Evolutionary conservation across 768 basidiomycete genomes (phyloP).

Genomic region (Termitomyces sp.): DNA sequence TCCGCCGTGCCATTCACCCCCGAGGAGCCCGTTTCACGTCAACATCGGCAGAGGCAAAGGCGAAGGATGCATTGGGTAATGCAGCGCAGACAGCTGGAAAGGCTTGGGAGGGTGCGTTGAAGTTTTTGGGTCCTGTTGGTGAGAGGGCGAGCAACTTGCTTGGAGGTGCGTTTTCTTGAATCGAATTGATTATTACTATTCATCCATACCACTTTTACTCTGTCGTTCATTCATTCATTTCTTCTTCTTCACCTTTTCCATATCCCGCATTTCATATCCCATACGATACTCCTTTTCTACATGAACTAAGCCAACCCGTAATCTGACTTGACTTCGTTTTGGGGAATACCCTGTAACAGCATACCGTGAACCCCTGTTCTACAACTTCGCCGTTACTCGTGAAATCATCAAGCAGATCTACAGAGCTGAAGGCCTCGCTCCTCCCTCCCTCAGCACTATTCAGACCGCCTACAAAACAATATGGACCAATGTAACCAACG

Average conservation of each 20-base stretch:
- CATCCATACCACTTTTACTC: too few species aligned
- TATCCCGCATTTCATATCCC: neutral
- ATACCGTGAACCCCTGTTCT: conserved; percentile 73
- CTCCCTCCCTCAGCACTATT: conserved; percentile 58
- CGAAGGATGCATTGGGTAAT: conserved; percentile 58
- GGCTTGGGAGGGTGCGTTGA: conserved; percentile 47
- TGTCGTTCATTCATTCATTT: neutral
- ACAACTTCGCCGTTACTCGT: conserved; percentile 75
- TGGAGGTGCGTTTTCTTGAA: conserved; percentile 36
- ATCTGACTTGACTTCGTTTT: neutral
- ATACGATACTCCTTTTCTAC: neutral
- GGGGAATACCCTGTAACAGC: conserved; percentile 35
- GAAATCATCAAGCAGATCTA: conserved; percentile 79
- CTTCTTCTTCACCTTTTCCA: conserved; percentile 10
- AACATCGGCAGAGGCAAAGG: conserved; percentile 50
- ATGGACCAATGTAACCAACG: conserved; percentile 56
- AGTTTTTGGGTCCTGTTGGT: conserved; percentile 40
- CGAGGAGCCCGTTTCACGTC: conserved; percentile 30
- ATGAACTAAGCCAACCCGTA: too few species aligned
- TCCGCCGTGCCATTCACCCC: conserved; percentile 12
- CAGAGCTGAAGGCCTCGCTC: conserved; percentile 64
- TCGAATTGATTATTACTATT: too few species aligned
- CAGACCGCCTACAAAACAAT: conserved; percentile 60
- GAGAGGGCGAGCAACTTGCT: conserved; percentile 57
- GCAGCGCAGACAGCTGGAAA: conserved; percentile 57